Conservation (phyloP, 2,329 filamentous ascomycete species). For the Aspergillus udagawae region DNA sequence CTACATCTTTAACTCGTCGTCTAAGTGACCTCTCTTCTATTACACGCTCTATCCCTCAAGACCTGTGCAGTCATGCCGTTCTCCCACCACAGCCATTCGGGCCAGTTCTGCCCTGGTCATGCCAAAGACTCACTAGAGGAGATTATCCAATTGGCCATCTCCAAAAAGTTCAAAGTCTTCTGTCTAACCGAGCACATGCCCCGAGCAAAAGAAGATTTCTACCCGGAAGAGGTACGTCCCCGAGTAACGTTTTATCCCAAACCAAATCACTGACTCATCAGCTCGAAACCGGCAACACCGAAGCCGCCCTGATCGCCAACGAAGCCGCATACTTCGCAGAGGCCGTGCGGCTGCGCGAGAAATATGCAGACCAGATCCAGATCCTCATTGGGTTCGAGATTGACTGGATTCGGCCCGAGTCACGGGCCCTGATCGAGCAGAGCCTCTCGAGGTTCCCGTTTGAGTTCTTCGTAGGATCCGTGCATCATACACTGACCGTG, state of each 20-base stretch:
- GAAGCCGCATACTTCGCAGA: conserved; percentile 66
- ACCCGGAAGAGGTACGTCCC: conserved; percentile 76
- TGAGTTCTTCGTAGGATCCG: conserved; percentile 88
- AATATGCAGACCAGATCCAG: conserved; percentile 67
- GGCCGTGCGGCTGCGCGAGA: conserved; percentile 65
- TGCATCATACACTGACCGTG: conserved; percentile 82
- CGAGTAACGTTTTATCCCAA: background rate
- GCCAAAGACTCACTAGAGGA: conserved; percentile 81
- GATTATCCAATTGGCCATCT: conserved; percentile 74
- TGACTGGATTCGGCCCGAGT: conserved; percentile 79
- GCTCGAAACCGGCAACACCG: conserved; percentile 31
- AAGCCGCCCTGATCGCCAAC: conserved; percentile 43
- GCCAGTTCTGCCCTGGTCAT: conserved; percentile 91
- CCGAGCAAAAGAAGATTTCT: conserved; percentile 72
- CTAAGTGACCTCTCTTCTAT: background rate
- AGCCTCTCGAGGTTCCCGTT: conserved; percentile 61
- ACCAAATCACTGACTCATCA: conserved; percentile 5
- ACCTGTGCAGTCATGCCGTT: conserved; percentile 67
- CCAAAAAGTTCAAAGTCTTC: conserved; percentile 74
- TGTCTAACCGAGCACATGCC: conserved; percentile 96
- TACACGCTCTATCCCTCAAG: background rate
- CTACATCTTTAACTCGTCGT: background rate
- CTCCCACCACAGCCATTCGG: conserved; percentile 96
- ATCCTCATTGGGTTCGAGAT: conserved; percentile 88
- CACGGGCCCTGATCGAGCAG: conserved; percentile 55